phyloP scores from a whole-genome alignment of 352 stramenopile genomes.

The Pythium graminicola region DNA sequence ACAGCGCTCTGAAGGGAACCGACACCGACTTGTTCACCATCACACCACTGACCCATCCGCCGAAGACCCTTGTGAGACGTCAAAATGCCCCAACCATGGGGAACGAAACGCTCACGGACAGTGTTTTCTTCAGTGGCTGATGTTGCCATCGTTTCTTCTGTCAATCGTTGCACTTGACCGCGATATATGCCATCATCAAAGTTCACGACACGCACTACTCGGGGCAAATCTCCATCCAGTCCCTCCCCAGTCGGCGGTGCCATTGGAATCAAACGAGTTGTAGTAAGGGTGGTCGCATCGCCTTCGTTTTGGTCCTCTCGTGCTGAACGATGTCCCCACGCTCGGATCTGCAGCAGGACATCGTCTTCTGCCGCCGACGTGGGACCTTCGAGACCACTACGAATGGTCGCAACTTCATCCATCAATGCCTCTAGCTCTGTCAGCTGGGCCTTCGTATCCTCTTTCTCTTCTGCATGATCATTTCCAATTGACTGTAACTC shows the following conservation, averaged over 20 bases:
- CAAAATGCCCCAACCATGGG: slow-evolving; percentile 41
- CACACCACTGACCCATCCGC: slow-evolving; percentile 33
- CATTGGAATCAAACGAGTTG: slow-evolving; percentile 9
- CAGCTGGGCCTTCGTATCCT: background rate
- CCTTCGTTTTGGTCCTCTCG: background rate
- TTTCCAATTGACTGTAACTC: too few relatives aligned
- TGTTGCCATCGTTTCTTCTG: background rate
- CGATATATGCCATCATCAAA: slow-evolving; percentile 22
- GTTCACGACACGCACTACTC: slow-evolving; percentile 3
- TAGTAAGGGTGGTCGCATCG: background rate
- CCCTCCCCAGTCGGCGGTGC: background rate
- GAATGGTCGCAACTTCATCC: slow-evolving; percentile 16
- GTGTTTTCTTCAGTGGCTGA: background rate
- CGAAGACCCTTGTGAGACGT: slow-evolving; percentile 25
- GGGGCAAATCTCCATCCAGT: background rate
- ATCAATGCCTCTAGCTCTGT: slow-evolving; percentile 7
- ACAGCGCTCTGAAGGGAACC: slow-evolving; percentile 35
- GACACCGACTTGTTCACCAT: slow-evolving; percentile 30
- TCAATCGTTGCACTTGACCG: slow-evolving; percentile 12
- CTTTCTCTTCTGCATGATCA: background rate
- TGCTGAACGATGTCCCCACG: slow-evolving; percentile 8
- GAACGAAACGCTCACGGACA: slow-evolving; percentile 3
- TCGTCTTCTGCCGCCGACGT: background rate
- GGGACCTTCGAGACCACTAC: background rate
- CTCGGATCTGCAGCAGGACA: slow-evolving; percentile 11